Conservation (phyloP, 257 asterid genomes). For the Marsdenia floribunda region DNA sequence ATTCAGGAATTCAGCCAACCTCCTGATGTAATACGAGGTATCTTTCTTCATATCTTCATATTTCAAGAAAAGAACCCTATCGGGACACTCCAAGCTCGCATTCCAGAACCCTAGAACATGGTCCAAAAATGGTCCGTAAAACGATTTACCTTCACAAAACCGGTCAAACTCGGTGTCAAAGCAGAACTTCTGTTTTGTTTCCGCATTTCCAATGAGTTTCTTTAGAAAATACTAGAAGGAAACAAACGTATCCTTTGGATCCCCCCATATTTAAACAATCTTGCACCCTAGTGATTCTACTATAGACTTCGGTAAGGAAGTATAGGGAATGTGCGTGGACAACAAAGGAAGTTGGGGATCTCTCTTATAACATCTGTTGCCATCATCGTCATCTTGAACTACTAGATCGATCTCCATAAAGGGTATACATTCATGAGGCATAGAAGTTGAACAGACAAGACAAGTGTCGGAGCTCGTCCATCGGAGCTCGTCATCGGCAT, state of each 20-base stretch:
- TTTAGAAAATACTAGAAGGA: no score
- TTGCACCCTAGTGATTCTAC: no score
- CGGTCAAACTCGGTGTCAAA: neutral
- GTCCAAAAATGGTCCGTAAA: conserved; percentile 14
- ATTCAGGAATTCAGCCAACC: conserved; percentile 6
- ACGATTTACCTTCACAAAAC: neutral
- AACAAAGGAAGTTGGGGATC: neutral
- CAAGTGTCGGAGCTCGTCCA: no score
- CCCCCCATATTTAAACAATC: no score
- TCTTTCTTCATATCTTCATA: conserved; percentile 13
- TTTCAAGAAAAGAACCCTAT: conserved; percentile 5
- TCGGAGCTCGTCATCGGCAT: no score
- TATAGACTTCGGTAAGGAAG: no score
- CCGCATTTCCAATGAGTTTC: no score
- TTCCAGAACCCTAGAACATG: conserved; percentile 19
- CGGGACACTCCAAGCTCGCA: conserved; percentile 4
- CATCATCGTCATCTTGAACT: conserved; percentile 9
- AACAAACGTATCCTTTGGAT: no score
- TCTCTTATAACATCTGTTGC: neutral
- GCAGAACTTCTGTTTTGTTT: neutral
- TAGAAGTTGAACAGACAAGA: no score
- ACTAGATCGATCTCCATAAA: conserved; percentile 25
- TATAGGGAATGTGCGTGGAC: no score
- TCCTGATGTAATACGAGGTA: neutral
- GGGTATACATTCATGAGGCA: conserved; percentile 31